These are phyloP conservation scores for Lolium rigidum DNA, from an alignment of 176 grass and related monocot genomes.

Conservation along the genomic window DNA sequence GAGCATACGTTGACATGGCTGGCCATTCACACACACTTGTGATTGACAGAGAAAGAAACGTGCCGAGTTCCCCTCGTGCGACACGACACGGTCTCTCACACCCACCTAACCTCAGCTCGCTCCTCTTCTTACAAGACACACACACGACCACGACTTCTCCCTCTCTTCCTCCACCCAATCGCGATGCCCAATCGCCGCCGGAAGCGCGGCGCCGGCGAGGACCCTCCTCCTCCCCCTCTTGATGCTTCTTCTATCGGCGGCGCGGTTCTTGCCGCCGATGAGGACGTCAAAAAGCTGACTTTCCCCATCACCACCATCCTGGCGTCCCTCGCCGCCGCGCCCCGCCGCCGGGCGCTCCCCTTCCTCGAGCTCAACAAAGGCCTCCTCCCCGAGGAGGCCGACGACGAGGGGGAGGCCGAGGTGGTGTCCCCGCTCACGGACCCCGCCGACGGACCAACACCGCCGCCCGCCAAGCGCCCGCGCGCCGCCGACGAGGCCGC, in stretches of 20 bases:
- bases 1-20: neutral
- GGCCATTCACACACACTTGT: neutral
- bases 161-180: conserved; percentile 9
- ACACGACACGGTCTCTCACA: neutral
- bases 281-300: neutral
- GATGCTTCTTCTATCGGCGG: neutral
- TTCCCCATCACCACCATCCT: conserved; percentile 19
- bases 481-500: neutral
- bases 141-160: neutral
- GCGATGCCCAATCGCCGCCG: conserved; percentile 34
- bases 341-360: conserved; percentile 32
- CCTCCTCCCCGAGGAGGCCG: neutral
- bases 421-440: neutral
- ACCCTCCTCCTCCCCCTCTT: neutral
- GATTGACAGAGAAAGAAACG: neutral
- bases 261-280: neutral
- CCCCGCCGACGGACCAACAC: neutral
- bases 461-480: neutral
- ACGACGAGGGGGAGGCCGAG: neutral
- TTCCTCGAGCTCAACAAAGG: conserved; percentile 40
- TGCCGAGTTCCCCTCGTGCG: neutral
- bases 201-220: conserved; percentile 26
- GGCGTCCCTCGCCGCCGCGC: conserved; percentile 26
- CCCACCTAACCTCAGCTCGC: conserved; percentile 1
- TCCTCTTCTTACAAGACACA: neutral